Base-by-base conservation (phyloP, 1,139 yeast species). In the Debaryomyces psychrophilus region DNA sequence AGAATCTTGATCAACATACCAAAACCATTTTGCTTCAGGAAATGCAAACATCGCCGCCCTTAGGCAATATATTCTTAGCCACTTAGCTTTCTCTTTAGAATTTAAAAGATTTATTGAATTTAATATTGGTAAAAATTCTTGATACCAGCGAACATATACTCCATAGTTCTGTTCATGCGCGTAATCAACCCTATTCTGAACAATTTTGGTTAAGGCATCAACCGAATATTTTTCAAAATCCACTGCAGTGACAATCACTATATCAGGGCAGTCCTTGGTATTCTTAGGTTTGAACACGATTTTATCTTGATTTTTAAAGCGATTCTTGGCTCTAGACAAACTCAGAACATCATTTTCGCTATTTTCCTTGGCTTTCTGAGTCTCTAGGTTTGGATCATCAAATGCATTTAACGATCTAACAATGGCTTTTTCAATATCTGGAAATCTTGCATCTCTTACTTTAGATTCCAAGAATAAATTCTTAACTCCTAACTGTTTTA, bases 11-110 rank as follows among this genome's bases (percentile, higher is more conserved):
- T 87, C 96, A 41, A 90, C 61, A 59, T 83, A 90, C 90, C 96
- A 87, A 57, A 89, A 85, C 76, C 89, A 86, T 59, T 87, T 81
- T 6, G 96, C 85, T 37, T 83, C 70, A 1, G 97, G 97, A 69
- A 89, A 88, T 0, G 95, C 92, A 64, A 81, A 81, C 84, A 89
- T 81, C 7, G 97, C 97, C 11, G 92, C 92, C 53, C 95, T 76
- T 61, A 87, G 61, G 35, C 82, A 65, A 49, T 77, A 74, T 31
- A 84, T 56, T 53, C 83, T 77, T 18, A 81, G 76, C 93, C 95
- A 86, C 49, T 77, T 78, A 2, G 71, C 55, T 46, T 62, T 66
- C 50, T 73, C 75, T 33, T 51, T 52, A 38, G 60, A 51, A 34
- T 69, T 65, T 50, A 76, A 68, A 50, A 67, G 69, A 31, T 60